Conservation (phyloP, 257 asterid genomes). For the Solanum bulbocastanum region DNA sequence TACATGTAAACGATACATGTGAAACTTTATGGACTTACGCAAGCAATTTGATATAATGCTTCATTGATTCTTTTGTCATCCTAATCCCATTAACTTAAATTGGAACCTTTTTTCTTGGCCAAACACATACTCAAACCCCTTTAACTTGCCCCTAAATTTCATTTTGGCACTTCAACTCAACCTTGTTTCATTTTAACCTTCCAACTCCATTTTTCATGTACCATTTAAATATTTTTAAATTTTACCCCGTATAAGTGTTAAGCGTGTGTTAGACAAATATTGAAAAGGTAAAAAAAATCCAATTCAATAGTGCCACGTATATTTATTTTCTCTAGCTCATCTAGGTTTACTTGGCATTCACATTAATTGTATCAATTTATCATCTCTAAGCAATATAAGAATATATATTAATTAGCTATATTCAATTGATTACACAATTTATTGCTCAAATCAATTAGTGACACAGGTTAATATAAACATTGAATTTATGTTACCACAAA, state of each 20-base stretch:
- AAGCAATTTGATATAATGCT: background rate
- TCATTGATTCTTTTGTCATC: background rate
- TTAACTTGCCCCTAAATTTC: too few species aligned
- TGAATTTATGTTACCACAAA: background rate
- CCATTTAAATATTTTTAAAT: background rate
- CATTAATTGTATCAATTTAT: background rate
- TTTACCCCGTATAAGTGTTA: background rate
- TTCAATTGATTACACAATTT: background rate
- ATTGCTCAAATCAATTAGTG: background rate
- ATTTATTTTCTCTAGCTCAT: background rate
- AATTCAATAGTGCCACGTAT: too few species aligned
- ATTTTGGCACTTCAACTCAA: too few species aligned
- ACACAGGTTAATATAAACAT: background rate
- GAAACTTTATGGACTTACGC: background rate
- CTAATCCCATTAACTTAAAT: background rate
- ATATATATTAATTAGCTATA: background rate
- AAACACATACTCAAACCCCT: too few species aligned
- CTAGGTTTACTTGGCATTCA: background rate
- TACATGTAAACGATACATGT: background rate
- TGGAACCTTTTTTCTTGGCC: background rate
- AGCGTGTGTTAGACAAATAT: background rate
- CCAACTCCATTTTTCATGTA: background rate
- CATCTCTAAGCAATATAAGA: background rate
- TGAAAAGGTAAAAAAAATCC: background rate
- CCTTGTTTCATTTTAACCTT: too few species aligned